Evolutionary conservation across 2,329 filamentous ascomycete species (phyloP), one percentile per base, ranked within the genome.

Genomic region (Aspergillus chevalieri): DNA sequence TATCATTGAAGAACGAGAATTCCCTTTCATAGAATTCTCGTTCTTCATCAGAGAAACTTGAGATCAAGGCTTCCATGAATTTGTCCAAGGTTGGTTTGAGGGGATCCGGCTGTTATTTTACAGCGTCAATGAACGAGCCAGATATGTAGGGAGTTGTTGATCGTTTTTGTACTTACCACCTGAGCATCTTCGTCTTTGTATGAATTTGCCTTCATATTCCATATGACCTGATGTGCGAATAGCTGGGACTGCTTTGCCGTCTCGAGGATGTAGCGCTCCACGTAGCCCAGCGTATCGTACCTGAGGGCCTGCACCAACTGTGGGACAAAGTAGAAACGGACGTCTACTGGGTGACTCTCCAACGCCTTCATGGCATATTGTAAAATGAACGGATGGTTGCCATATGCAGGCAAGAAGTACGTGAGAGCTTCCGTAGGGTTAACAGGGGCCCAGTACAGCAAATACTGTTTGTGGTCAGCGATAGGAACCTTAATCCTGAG

Each of bases 201-300:
- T 1, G 91, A 88, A 68, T 98, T 99, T 28, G 93, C 93, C 68
- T 97, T 98, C 86, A 99, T 98, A 67, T 98, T 99, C 93, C 94
- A 99, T 65, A 99, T 98, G 58, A 98, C 97, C 63, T 99, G 93
- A 68, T 99, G 94, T 2, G 94, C 92, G 69, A 98, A 98, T 7
- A 97, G 75, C 68, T 97, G 93, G n/a, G 93, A 97, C 64, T 95
- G 91, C 61, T 94, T 92, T 1, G 91, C 93, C 0, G 94, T 96
- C 72, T 99, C 93, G 14, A 97, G 78, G 48, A 98, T 97, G 65
- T 96, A 98, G 42, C 92, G 82, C 69, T 96, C 90, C 2, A 96
- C 91, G 64, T 98, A 98, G 49, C 93, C 93, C 21, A 98, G 77
- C 10, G 80, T 81, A 75, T 99, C 93, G 61, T 97, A 96, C 47